Percentiles rank a stretch among this genome's conserved stretches.
Evolutionary conservation across 805 yeast species (phyloP).

Genomic region (Dipodascopsis uninucleata): DNA sequence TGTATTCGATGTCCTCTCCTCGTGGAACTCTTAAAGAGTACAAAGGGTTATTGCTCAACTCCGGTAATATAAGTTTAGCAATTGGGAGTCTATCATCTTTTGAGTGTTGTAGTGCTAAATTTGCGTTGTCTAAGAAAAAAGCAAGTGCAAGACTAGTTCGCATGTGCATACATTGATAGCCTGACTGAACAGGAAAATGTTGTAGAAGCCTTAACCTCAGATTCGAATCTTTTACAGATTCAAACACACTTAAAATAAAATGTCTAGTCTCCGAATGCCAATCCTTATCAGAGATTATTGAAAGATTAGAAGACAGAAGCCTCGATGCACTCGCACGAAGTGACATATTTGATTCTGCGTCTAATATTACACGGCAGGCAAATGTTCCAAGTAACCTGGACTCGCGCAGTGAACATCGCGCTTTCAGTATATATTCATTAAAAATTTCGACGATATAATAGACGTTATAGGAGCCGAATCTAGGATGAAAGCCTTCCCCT

Average conservation of each 20-base stretch:
- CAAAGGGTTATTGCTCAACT: slow-evolving; percentile 13
- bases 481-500: too few species aligned
- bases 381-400: too few species aligned
- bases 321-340: too few species aligned
- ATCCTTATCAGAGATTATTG: too few species aligned
- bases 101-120: too few species aligned
- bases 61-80: slow-evolving; percentile 19
- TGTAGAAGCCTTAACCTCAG: slow-evolving; percentile 7
- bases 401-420: too few species aligned
- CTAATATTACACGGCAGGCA: too few species aligned
- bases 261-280: slow-evolving; percentile 5
- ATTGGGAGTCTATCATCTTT: slow-evolving; percentile 17
- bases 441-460: too few species aligned
- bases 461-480: too few species aligned
- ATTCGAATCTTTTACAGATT: slow-evolving; percentile 1
- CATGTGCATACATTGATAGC: slow-evolving; percentile 4
- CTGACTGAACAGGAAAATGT: slow-evolving; percentile 13
- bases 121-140: slow-evolving; percentile 12
- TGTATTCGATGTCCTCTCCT: background rate
- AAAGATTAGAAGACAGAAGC: too few species aligned
- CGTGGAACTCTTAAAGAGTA: slow-evolving; percentile 3
- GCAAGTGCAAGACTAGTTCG: slow-evolving; percentile 19
- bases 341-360: too few species aligned
- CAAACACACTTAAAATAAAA: slow-evolving; percentile 3
- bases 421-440: too few species aligned